These are phyloP conservation scores for Suillus lakei DNA, from an alignment of 768 basidiomycete species.

Conservation along the genomic window DNA sequence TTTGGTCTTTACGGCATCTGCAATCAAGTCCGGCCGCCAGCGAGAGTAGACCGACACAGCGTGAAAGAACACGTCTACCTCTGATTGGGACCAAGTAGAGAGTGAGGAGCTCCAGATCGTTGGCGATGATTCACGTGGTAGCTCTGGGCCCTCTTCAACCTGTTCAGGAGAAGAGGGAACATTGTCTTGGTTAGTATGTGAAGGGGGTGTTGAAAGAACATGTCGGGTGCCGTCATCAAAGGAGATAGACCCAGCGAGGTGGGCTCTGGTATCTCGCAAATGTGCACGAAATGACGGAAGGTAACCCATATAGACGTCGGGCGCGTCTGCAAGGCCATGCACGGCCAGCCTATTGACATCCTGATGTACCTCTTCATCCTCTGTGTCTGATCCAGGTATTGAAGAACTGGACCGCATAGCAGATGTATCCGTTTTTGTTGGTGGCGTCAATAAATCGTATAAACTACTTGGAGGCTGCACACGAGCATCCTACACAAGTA, in stretches of 20 bases:
- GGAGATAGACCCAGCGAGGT: conserved; percentile 16
- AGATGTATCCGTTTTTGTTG: background rate
- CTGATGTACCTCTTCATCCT: background rate
- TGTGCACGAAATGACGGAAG: conserved; percentile 31
- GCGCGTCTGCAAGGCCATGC: conserved; percentile 1
- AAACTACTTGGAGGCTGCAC: background rate
- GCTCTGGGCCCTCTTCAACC: background rate
- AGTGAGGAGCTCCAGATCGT: background rate
- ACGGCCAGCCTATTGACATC: background rate
- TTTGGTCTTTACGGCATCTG: conserved; percentile 68
- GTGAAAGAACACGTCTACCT: conserved; percentile 76
- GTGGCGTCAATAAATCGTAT: background rate
- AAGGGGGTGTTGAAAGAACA: background rate
- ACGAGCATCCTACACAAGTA: background rate
- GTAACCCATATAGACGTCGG: conserved; percentile 26
- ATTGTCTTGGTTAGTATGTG: background rate
- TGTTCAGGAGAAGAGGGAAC: background rate
- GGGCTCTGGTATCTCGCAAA: conserved; percentile 28
- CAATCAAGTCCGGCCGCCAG: conserved; percentile 78
- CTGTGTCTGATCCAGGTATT: background rate
- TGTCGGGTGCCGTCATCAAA: background rate
- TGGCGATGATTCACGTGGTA: background rate
- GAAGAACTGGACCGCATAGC: background rate
- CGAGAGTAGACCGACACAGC: conserved; percentile 69
- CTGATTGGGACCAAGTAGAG: conserved; percentile 63